phyloP scores from a whole-genome alignment of 345 rosid genomes.

The Diplotaxis tenuifolia region DNA sequence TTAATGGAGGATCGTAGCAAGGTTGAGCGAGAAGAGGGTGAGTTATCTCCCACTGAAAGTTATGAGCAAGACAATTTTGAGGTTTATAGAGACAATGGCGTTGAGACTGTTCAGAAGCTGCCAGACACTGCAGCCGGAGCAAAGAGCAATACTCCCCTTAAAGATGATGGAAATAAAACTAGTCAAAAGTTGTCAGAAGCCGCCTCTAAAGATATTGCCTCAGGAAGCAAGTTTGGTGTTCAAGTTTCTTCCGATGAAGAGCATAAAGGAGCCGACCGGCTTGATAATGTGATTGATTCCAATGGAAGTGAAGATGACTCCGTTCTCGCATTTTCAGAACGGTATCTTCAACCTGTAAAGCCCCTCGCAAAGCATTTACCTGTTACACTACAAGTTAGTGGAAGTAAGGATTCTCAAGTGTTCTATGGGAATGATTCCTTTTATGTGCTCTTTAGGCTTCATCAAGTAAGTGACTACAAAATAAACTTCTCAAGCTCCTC shows the following conservation, averaged over 20 bases:
- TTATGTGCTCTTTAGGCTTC: conserved; percentile 95
- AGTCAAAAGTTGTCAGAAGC: conserved; percentile 70
- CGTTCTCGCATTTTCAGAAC: conserved; percentile 63
- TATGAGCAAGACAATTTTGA: conserved; percentile 86
- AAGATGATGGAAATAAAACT: conserved; percentile 73
- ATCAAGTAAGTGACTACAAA: conserved; percentile 62
- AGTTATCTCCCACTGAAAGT: conserved; percentile 89
- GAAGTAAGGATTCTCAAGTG: conserved; percentile 52
- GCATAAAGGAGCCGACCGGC: conserved; percentile 71
- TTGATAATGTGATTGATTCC: conserved; percentile 60
- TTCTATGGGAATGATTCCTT: conserved; percentile 97
- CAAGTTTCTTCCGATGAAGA: conserved; percentile 84
- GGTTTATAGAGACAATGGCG: conserved; percentile 61
- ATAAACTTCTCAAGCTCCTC: conserved; percentile 8
- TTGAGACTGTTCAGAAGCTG: conserved; percentile 49
- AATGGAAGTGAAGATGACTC: conserved; percentile 77
- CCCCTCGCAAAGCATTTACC: conserved; percentile 87
- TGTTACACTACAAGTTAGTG: conserved; percentile 46
- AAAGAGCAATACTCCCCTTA: conserved; percentile 64
- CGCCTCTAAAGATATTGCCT: conserved; percentile 65
- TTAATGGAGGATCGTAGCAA: conserved; percentile 45
- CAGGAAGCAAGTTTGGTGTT: conserved; percentile 72
- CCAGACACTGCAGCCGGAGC: conserved; percentile 64
- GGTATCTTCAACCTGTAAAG: conserved; percentile 66
- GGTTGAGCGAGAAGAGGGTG: conserved; percentile 97